Evolutionary conservation across 2,329 filamentous ascomycete species (phyloP).

Genomic region (Penicillium corylophilum): DNA sequence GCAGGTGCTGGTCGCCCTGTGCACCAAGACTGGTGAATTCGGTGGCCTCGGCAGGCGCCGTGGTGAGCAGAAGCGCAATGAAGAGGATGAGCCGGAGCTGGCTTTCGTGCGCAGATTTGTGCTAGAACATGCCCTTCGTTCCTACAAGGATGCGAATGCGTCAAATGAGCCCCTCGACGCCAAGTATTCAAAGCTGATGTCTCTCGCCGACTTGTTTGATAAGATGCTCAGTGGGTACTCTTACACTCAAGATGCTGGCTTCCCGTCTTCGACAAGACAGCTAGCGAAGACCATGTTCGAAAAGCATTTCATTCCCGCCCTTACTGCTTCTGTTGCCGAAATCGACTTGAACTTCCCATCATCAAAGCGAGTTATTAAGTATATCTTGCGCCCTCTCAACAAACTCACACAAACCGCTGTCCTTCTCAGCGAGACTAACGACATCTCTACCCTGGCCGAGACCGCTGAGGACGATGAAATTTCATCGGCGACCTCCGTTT

Average conservation of each 20-base stretch:
- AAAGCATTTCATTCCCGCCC: conserved; percentile 85
- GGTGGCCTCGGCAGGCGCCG: conserved; percentile 58
- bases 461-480: conserved; percentile 79
- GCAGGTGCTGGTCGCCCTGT: conserved; percentile 79
- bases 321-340: conserved; percentile 90
- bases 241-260: conserved; percentile 52
- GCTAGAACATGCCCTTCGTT: conserved; percentile 85
- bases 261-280: conserved; percentile 68
- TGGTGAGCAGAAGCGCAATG: conserved; percentile 36
- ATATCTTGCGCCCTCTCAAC: conserved; percentile 86
- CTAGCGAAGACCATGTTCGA: conserved; percentile 96
- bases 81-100: conserved; percentile 53
- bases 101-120: conserved; percentile 94
- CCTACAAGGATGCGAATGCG: conserved; percentile 81
- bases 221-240: conserved; percentile 84
- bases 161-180: conserved; percentile 78
- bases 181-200: conserved; percentile 85
- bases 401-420: conserved; percentile 85
- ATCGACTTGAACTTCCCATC: conserved; percentile 93
- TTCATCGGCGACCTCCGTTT: conserved; percentile 81
- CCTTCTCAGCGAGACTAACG: conserved; percentile 75
- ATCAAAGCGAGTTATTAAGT: conserved; percentile 92
- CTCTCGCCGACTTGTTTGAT: conserved; percentile 86
- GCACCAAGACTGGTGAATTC: conserved; percentile 82
- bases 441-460: conserved; percentile 66